Evolutionary conservation across 164 flowering plant species (phyloP), one percentile per base, ranked within the genome.

Genomic region (Euptelea pleiosperma): DNA sequence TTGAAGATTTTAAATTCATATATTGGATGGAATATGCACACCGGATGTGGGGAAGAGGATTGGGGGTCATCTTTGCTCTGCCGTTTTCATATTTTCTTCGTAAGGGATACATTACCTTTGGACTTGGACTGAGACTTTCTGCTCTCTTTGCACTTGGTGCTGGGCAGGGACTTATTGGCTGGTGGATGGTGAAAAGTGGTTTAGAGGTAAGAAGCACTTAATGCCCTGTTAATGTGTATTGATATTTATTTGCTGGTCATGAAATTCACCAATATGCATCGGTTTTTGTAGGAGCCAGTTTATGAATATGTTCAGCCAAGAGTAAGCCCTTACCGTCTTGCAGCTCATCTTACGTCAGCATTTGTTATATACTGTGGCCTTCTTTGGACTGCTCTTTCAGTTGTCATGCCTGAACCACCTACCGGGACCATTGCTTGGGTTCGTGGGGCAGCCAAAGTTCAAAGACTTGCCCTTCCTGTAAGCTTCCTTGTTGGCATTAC

Each of bases 131-230:
- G 60, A 86, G 80, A 67, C 85, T 91, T 19, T 81, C 91, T 62
- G 78, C 75, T 34, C 80, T 90, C 14, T 87, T 90, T 74, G 85
- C 82, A 50, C 89, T 90, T 71, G 97, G 97, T 64, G 97, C 86
- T 70, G 97, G 85, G 28, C 96, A 90, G 66, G 97, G 97, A 57
- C 58, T 90, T 11, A 81, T 87, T 70, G 96, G 97, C 25, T 90
- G 97, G 97, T 90, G 97, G 97, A 90, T 90, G 97, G 97, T 90
- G 21, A 91, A 91, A 71, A 91, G 97, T 80, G 97, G 97, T 47
- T 66, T 88, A 26, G 93, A 88, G 87, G 96, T 86, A 60, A 58
- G 70, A 36, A 36, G 19, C 42, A 31, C 34, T 31, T 31, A 31
- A 31, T n/a, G n/a, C n/a, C n/a, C n/a, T n/a, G n/a, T n/a, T n/a